phyloP scores from a whole-genome alignment of 140 eudicot species.

The Stevia rebaudiana region DNA sequence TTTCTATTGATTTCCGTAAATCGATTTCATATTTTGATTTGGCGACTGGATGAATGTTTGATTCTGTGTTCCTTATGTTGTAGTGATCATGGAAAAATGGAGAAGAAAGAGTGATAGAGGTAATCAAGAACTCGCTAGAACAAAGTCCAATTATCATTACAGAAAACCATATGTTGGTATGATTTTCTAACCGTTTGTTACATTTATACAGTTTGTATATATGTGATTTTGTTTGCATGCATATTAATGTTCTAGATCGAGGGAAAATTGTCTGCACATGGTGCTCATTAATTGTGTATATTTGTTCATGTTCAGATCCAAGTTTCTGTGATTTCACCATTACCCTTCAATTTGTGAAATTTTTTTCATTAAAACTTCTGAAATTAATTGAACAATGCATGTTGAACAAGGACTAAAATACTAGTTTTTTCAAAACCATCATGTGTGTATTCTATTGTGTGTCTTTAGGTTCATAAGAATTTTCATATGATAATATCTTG shows the following conservation, averaged over 20 bases:
- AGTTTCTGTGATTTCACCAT: not conserved
- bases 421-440: not conserved
- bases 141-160: constrained; percentile 22
- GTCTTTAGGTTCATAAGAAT: not conserved
- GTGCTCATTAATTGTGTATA: not conserved
- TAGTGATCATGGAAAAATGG: constrained; percentile 35
- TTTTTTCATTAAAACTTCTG: not conserved
- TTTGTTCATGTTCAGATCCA: not conserved
- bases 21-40: not conserved
- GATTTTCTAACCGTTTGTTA: constrained; percentile 5
- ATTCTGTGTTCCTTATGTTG: constrained; percentile 16
- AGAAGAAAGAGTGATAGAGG: constrained; percentile 28
- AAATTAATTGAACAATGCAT: not conserved
- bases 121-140: constrained; percentile 33
- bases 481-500: not conserved
- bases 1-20: not conserved
- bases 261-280: not conserved
- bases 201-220: not conserved
- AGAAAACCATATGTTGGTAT: constrained; percentile 46
- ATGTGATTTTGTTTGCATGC: constrained; percentile 22
- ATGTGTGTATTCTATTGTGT: not conserved
- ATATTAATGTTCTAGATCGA: constrained; percentile 4
- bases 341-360: constrained; percentile 6
- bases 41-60: constrained; percentile 4
- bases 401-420: constrained; percentile 8